A percentile compares a stretch with the other conserved stretches of the same genome.
phyloP scores from a whole-genome alignment of 192 early-diverging fungal species.

The Umbelopsis vinacea region DNA sequence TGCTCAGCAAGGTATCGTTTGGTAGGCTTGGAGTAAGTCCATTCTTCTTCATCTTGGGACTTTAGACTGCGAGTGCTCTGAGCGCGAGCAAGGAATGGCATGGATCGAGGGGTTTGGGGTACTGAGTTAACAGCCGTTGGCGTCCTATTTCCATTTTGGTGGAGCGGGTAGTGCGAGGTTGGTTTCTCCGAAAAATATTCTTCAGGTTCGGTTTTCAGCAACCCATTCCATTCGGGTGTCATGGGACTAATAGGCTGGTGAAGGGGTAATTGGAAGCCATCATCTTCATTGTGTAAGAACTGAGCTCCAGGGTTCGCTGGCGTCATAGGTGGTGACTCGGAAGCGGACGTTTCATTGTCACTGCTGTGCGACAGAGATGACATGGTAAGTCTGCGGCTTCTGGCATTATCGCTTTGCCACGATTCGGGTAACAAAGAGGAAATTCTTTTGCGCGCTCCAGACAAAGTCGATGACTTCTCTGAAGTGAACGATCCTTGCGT shows the following conservation, averaged over 20 bases:
- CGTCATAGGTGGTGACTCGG: conserved; percentile 1
- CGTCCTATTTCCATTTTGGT: conserved; percentile 17
- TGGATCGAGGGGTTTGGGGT: not conserved
- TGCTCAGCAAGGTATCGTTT: conserved; percentile 16
- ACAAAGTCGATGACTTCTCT: not conserved
- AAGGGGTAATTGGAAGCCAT: not conserved
- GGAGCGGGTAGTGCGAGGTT: not conserved
- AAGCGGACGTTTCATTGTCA: conserved; percentile 20
- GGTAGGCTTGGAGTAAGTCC: not conserved
- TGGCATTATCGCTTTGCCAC: not conserved
- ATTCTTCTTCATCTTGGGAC: not conserved
- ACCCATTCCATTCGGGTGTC: not conserved
- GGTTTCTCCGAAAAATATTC: conserved; percentile 17
- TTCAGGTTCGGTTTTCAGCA: not conserved
- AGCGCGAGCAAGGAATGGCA: conserved; percentile 3
- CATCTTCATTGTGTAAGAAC: not conserved
- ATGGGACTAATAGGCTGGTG: not conserved
- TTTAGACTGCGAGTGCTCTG: conserved; percentile 4
- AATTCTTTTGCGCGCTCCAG: not conserved
- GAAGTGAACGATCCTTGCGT: not conserved
- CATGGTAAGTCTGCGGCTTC: not conserved
- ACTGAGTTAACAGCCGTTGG: not conserved
- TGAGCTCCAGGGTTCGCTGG: not conserved
- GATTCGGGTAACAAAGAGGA: not conserved
- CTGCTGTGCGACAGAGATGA: conserved; percentile 18